Percentiles rank a stretch among this genome's conserved stretches.
Conservation (phyloP, 148 eudicot genomes). For the Rhododendron henanense region DNA sequence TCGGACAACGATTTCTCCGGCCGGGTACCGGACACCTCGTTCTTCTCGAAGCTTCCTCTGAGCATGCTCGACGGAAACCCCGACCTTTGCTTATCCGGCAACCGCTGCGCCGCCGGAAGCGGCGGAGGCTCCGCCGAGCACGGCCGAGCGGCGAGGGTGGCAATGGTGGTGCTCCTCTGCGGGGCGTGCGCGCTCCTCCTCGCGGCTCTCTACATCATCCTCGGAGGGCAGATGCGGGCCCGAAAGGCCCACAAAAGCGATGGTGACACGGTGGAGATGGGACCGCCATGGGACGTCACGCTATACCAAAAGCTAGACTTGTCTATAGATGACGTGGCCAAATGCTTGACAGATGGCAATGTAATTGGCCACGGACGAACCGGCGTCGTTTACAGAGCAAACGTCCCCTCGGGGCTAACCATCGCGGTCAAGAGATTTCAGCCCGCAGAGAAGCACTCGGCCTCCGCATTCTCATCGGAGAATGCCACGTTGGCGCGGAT, state of each 20-base stretch:
- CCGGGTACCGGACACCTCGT: conserved; percentile 53
- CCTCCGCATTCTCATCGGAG: conserved; percentile 70
- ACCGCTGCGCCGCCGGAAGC: conserved; percentile 26
- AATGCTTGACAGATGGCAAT: conserved; percentile 47
- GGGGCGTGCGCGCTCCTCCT: conserved; percentile 54
- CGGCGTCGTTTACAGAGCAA: conserved; percentile 57
- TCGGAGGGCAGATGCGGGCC: conserved; percentile 32
- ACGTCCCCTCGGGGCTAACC: conserved; percentile 30
- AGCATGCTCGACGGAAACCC: conserved; percentile 58
- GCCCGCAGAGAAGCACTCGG: conserved; percentile 50
- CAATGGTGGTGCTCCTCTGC: conserved; percentile 63
- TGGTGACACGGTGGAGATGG: conserved; percentile 55
- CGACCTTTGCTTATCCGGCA: conserved; percentile 41
- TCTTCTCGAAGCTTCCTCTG: conserved; percentile 66
- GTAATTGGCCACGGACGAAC: conserved; percentile 65
- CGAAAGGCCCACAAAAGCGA: conserved; percentile 20
- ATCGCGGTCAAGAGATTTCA: conserved; percentile 69
- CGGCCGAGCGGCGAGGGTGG: conserved; percentile 50
- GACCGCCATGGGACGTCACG: conserved; percentile 88
- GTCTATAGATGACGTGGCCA: conserved; percentile 63
- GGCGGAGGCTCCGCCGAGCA: conserved; percentile 15
- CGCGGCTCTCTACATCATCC: conserved; percentile 54
- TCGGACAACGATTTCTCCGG: conserved; percentile 75
- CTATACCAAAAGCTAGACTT: conserved; percentile 80
- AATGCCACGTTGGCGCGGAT: conserved; percentile 69